phyloP scores from a whole-genome alignment of 768 basidiomycete species.

The Brasilioporus rufonigricans region DNA sequence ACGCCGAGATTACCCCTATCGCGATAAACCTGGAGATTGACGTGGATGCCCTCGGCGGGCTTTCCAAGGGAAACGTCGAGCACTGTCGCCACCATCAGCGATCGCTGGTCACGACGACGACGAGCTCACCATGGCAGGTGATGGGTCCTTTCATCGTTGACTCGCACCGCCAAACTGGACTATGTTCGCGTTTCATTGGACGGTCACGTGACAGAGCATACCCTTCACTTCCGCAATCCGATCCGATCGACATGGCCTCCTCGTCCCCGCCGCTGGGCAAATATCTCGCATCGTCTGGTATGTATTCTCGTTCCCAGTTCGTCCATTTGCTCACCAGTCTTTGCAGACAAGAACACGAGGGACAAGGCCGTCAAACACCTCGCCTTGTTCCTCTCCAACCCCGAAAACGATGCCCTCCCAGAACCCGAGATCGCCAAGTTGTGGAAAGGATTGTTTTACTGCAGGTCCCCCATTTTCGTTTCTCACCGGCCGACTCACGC shows the following conservation, averaged over 20 bases:
- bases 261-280: slow-evolving; percentile 71
- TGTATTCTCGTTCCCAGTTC: slow-evolving; percentile 16
- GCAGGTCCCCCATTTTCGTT: slow-evolving; percentile 41
- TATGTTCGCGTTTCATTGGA: neutral
- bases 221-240: slow-evolving; percentile 13
- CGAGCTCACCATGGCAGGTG: slow-evolving; percentile 78
- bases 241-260: slow-evolving; percentile 34
- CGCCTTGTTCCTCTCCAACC: slow-evolving; percentile 72
- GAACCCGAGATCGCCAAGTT: slow-evolving; percentile 84
- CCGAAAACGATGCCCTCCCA: slow-evolving; percentile 53
- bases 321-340: neutral
- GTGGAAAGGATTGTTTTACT: slow-evolving; percentile 99
- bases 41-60: slow-evolving; percentile 68
- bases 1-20: slow-evolving; percentile 36
- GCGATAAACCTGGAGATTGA: slow-evolving; percentile 58
- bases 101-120: neutral
- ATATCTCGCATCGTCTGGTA: slow-evolving; percentile 90
- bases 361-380: slow-evolving; percentile 88
- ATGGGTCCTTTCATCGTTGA: slow-evolving; percentile 70
- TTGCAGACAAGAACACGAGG: slow-evolving; percentile 81
- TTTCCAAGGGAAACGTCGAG: slow-evolving; percentile 84
- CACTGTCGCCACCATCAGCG: slow-evolving; percentile 44
- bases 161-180: neutral
- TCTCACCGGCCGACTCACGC: neutral
- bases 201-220: slow-evolving; percentile 6